phyloP scores from a whole-genome alignment of 1,284 basidiomycete species.

The Pseudozyma flocculosa region DNA sequence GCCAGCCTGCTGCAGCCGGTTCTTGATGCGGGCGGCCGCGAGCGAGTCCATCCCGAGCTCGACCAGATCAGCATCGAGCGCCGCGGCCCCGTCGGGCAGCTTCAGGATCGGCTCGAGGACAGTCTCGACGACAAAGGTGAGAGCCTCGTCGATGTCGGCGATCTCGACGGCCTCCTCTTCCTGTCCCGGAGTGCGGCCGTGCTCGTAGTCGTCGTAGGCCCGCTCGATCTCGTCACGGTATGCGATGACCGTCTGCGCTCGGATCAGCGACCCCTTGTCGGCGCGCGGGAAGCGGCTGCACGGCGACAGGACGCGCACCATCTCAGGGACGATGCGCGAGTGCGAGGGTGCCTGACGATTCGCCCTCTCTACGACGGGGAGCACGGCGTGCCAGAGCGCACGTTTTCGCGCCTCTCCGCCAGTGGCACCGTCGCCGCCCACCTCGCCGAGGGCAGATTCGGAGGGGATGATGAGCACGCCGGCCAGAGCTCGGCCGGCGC shows the following conservation, averaged over 20 bases:
- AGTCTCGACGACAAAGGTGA: too few relatives aligned
- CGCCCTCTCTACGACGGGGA: slow-evolving; percentile 17
- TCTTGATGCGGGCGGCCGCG: slow-evolving; percentile 64
- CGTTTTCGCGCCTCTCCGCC: slow-evolving; percentile 11
- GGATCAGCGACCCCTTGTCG: slow-evolving; percentile 31
- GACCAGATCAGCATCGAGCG: slow-evolving; percentile 55
- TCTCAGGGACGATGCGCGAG: slow-evolving; percentile 28
- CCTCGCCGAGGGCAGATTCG: slow-evolving; percentile 55
- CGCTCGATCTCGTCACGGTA: slow-evolving; percentile 15
- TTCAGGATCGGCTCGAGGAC: not conserved
- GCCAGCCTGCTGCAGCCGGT: slow-evolving; percentile 17
- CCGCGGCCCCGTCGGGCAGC: not conserved
- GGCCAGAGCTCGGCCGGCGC: slow-evolving; percentile 63
- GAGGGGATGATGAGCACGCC: slow-evolving; percentile 67
- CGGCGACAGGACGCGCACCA: slow-evolving; percentile 17
- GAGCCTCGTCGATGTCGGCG: too few relatives aligned
- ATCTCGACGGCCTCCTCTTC: too few relatives aligned
- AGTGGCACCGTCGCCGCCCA: too few relatives aligned
- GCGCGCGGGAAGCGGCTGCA: slow-evolving; percentile 12
- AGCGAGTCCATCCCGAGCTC: slow-evolving; percentile 66
- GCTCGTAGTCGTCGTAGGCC: slow-evolving; percentile 28
- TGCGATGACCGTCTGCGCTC: slow-evolving; percentile 11
- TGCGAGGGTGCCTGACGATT: slow-evolving; percentile 23
- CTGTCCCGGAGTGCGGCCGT: slow-evolving; percentile 10
- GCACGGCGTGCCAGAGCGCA: slow-evolving; percentile 15